Evolutionary conservation across 2,329 filamentous ascomycete species (phyloP), one percentile per base, ranked within the genome.

Genomic region (Diaporthe citri): DNA sequence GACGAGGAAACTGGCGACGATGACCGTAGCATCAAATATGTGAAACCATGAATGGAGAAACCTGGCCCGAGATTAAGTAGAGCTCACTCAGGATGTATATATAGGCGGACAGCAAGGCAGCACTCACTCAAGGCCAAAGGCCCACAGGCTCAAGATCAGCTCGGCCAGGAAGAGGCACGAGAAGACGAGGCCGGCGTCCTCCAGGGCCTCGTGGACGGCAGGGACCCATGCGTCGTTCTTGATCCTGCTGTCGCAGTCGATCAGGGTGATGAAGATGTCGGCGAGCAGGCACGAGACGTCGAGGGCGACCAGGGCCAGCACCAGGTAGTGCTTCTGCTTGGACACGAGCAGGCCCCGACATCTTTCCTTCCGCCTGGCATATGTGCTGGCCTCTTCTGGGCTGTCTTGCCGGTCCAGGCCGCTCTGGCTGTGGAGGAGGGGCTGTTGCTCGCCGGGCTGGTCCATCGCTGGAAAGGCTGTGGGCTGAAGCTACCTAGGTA

Each of bases 161-260:
- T 94, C 93, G 0, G 87, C 78, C 85, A 94, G 86, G 80, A 94
- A 94, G 39, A 93, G 79, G 77, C 87, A 90, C 73, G 90, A 92
- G 80, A 94, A 91, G 2, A 89, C 84, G 59, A 93, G 82, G 8
- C 90, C 89, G 46, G 89, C 82, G 3, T 86, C 83, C 17, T 87
- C 87, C 55, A 94, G 82, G 0, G 80, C 76, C n/a, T 80, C 77
- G 22, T 82, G 81, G 46, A 85, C 80, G 1, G 78, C 75, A 12
- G 78, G 76, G 8, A 88, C 86, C 87, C 87, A 88, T 0, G 80
- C 77, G 78, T 85, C 83, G 66, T 84, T 78, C 43, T 82, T 76
- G 57, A 72, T 80, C 60, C 84, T 82, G 77, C 84, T 83, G 77
- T 88, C 87, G 80, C 88, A 89, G 22, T 87, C 85, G 73, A 88